phyloP scores from a whole-genome alignment of 345 rosid genomes.

The Kandelia obovata region DNA sequence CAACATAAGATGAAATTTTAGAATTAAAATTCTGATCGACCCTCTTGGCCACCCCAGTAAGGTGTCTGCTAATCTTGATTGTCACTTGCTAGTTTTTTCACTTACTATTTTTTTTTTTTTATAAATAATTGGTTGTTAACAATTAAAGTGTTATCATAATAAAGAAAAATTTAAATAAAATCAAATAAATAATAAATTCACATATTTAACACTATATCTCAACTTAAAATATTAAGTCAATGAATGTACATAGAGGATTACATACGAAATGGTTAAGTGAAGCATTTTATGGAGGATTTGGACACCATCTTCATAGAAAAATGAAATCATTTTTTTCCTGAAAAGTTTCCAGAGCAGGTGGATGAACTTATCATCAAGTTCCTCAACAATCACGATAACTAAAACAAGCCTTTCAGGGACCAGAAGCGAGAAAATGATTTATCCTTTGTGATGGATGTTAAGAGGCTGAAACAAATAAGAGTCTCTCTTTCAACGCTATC shows the following conservation, averaged over 20 bases:
- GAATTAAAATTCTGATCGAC: too few relatives aligned
- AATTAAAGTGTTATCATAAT: too few relatives aligned
- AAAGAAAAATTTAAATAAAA: too few relatives aligned
- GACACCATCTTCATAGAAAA: slow-evolving; percentile 20
- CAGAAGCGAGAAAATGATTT: background rate
- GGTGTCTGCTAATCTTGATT: too few relatives aligned
- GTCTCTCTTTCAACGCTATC: too few relatives aligned
- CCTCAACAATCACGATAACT: slow-evolving; percentile 5
- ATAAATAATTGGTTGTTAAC: background rate
- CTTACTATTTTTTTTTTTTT: background rate
- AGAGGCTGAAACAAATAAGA: background rate
- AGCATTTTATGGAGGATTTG: slow-evolving; percentile 23
- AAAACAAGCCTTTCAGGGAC: background rate
- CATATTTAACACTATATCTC: too few relatives aligned
- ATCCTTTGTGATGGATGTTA: background rate
- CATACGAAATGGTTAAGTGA: slow-evolving; percentile 17
- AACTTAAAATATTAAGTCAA: too few relatives aligned
- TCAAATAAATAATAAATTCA: too few relatives aligned
- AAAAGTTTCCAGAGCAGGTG: slow-evolving; percentile 17
- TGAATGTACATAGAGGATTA: slow-evolving; percentile 16
- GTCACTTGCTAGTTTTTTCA: too few relatives aligned
- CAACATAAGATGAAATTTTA: too few relatives aligned
- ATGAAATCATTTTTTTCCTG: slow-evolving; percentile 26
- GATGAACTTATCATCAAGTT: slow-evolving; percentile 16
- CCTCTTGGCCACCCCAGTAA: too few relatives aligned